phyloP scores from a whole-genome alignment of 179 eudicot species.

The Silene noctiflora region DNA sequence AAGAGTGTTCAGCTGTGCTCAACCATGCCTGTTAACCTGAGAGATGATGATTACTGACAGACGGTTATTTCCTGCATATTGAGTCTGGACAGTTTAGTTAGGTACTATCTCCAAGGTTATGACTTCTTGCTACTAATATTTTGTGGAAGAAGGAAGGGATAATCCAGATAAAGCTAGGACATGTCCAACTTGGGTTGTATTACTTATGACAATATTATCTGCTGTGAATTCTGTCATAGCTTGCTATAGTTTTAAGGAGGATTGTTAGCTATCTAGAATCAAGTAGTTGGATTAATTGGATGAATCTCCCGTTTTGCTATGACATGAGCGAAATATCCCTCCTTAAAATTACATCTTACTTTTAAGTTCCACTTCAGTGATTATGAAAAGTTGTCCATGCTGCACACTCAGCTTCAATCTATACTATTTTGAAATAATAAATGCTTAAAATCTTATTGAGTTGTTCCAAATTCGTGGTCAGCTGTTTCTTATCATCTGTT shows the following conservation, averaged over 20 bases:
- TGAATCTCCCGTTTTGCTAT: neutral
- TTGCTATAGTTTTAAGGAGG: neutral
- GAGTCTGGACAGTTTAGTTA: neutral
- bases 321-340: neutral
- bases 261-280: neutral
- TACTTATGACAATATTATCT: neutral
- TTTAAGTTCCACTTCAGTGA: neutral
- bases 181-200: neutral
- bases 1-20: neutral
- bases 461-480: neutral
- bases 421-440: too few species aligned
- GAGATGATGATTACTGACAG: neutral
- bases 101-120: neutral
- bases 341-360: neutral
- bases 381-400: neutral
- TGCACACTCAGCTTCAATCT: conserved; percentile 8
- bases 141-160: neutral
- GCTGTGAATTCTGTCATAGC: neutral
- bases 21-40: neutral
- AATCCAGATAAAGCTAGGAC: neutral
- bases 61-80: too few species aligned
- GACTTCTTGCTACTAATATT: neutral
- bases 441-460: neutral
- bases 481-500: neutral
- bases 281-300: neutral